phyloP scores from a whole-genome alignment of 352 stramenopile genomes.

The Globisporangium acanthophoron region DNA sequence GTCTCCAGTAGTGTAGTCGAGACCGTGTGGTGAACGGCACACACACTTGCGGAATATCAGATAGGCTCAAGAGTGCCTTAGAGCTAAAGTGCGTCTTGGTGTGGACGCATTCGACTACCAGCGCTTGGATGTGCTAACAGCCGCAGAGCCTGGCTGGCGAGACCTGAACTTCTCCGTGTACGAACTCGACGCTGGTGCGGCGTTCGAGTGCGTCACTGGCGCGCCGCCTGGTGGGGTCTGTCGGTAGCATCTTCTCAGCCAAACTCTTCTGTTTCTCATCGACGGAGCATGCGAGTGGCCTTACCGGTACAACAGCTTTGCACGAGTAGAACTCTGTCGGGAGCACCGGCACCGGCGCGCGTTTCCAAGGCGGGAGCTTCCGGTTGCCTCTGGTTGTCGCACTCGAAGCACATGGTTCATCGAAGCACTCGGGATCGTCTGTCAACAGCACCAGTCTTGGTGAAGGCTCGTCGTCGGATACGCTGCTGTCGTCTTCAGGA shows the following conservation, averaged over 20 bases:
- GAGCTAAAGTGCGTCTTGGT: not conserved
- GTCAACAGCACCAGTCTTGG: slow-evolving; percentile 1
- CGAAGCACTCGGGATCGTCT: not conserved
- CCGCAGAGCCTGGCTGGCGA: slow-evolving; percentile 6
- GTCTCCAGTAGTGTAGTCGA: slow-evolving; percentile 5
- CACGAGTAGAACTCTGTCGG: slow-evolving; percentile 41
- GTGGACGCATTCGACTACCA: too few species aligned
- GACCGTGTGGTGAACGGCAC: not conserved
- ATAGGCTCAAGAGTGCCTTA: not conserved
- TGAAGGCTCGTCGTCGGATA: not conserved
- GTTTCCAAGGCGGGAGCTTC: slow-evolving; percentile 51
- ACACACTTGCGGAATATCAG: not conserved
- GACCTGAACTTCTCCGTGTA: slow-evolving; percentile 31
- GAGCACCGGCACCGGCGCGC: slow-evolving; percentile 47
- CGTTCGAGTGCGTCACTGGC: not conserved
- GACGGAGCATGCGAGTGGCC: not conserved
- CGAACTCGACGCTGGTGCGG: slow-evolving; percentile 10
- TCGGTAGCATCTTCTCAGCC: not conserved
- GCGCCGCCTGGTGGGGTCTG: not conserved
- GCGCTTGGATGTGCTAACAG: not conserved
- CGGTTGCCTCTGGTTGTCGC: slow-evolving; percentile 9
- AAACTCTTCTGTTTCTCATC: too few species aligned
- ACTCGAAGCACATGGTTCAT: not conserved
- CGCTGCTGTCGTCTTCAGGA: too few species aligned
- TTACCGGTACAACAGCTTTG: slow-evolving; percentile 44